phyloP scores from a whole-genome alignment of 1,284 basidiomycete genomes.

The Ustilago shanxiensis region DNA sequence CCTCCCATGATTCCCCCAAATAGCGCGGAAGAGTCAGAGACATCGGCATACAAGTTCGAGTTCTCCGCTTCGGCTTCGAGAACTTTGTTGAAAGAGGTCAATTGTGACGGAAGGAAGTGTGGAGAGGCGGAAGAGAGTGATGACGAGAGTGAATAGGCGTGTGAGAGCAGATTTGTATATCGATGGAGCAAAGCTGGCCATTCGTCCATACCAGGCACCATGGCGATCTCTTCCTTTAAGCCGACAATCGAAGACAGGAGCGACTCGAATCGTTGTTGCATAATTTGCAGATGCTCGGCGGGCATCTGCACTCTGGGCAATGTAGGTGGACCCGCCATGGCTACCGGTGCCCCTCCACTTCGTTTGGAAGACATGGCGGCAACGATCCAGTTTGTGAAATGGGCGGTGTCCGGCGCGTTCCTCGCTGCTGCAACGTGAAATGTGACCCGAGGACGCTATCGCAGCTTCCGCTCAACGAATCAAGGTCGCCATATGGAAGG shows the following conservation, averaged over 20 bases:
- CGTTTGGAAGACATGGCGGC: slow-evolving; percentile 29
- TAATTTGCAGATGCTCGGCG: slow-evolving; percentile 52
- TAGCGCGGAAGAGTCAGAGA: slow-evolving; percentile 16
- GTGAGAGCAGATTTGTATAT: slow-evolving; percentile 59
- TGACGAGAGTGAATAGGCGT: slow-evolving; percentile 57
- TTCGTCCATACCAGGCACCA: slow-evolving; percentile 60
- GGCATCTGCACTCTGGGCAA: slow-evolving; percentile 42
- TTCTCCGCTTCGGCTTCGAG: slow-evolving; percentile 57
- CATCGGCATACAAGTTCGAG: slow-evolving; percentile 53
- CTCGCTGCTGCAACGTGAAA: neutral
- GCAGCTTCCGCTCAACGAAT: neutral
- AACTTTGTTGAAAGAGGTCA: slow-evolving; percentile 57
- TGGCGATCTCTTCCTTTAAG: slow-evolving; percentile 58
- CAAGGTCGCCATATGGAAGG: neutral
- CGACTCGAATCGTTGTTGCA: slow-evolving; percentile 60
- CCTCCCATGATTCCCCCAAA: slow-evolving; percentile 31
- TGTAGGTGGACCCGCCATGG: slow-evolving; percentile 29
- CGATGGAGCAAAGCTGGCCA: slow-evolving; percentile 60
- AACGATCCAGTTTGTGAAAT: neutral
- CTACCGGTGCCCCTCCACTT: slow-evolving; percentile 13
- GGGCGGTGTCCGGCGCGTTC: neutral
- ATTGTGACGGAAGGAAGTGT: slow-evolving; percentile 58
- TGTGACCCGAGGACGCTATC: neutral
- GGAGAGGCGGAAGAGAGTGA: slow-evolving; percentile 56
- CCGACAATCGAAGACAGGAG: slow-evolving; percentile 58